Evolutionary conservation across 257 asterid genomes (phyloP).

Genomic region (Solanum appendiculatum): DNA sequence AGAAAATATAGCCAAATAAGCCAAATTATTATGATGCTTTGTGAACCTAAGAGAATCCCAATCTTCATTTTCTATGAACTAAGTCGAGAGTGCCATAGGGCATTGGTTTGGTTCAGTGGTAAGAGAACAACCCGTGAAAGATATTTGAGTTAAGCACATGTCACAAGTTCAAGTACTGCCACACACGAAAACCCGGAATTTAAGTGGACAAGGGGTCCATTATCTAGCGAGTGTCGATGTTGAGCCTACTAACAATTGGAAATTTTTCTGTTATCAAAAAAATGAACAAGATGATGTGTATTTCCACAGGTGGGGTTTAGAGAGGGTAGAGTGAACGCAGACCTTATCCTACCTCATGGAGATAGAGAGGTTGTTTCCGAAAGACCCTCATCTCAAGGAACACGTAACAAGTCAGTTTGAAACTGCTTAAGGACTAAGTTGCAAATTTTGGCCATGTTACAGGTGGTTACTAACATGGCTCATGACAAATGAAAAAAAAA

Average conservation of each 20-base stretch:
- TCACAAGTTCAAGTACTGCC: not conserved
- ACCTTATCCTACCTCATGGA: not conserved
- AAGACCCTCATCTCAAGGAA: not conserved
- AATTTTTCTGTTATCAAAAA: not conserved
- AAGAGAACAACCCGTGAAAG: not conserved
- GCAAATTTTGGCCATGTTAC: not conserved
- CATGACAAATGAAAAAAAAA: not conserved
- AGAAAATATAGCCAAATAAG: not conserved
- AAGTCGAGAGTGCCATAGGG: not conserved
- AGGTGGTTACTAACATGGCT: not conserved
- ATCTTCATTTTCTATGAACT: not conserved
- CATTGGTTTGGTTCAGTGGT: not conserved
- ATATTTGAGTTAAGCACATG: not conserved
- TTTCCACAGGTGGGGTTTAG: not conserved
- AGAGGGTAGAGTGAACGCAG: not conserved
- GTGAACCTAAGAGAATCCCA: not conserved
- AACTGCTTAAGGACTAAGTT: not conserved
- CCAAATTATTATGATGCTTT: not conserved
- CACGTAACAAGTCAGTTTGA: not conserved
- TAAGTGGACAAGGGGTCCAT: not conserved
- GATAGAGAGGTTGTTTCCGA: not conserved
- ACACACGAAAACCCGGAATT: not conserved
- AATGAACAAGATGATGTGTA: not conserved
- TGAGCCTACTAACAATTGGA: not conserved
- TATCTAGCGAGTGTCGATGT: not conserved